A percentile compares a stretch with the other conserved stretches of the same genome.
phyloP scores from a whole-genome alignment of 2,329 filamentous ascomycete species.

The Thyridium curvatum region DNA sequence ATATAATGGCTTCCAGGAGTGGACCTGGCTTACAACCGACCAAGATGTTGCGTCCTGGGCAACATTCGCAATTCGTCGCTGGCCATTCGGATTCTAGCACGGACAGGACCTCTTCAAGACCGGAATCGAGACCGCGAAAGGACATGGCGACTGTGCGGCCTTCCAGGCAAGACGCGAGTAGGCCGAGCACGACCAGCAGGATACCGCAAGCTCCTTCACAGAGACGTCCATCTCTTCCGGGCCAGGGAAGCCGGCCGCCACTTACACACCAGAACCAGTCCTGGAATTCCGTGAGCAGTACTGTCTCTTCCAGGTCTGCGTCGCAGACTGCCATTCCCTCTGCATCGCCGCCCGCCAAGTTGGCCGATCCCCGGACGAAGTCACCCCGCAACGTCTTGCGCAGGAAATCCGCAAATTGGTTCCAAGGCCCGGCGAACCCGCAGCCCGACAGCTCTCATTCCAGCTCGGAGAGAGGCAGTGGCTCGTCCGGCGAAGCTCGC shows the following conservation, averaged over 20 bases:
- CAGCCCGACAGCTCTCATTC: slow-evolving; percentile 28
- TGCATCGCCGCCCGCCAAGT: slow-evolving; percentile 25
- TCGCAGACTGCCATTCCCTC: slow-evolving; percentile 22
- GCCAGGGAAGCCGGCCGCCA: slow-evolving; percentile 22
- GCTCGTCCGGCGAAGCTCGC: slow-evolving; percentile 33
- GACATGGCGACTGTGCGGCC: slow-evolving; percentile 7
- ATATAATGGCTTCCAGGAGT: too few species aligned
- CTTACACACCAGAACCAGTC: slow-evolving; percentile 36
- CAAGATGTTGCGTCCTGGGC: neutral
- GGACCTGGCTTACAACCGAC: too few species aligned
- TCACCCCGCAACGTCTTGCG: slow-evolving; percentile 36
- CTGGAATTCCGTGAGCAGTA: slow-evolving; percentile 29
- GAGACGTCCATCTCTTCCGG: slow-evolving; percentile 18
- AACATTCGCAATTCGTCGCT: too few species aligned
- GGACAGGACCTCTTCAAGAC: neutral
- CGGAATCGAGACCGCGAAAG: neutral
- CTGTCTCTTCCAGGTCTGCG: slow-evolving; percentile 21
- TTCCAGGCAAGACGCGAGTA: neutral
- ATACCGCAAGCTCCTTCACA: slow-evolving; percentile 29
- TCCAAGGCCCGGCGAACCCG: slow-evolving; percentile 29
- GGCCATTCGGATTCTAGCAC: too few species aligned
- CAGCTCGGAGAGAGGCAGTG: slow-evolving; percentile 16
- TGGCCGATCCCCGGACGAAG: slow-evolving; percentile 20
- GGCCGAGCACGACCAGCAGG: slow-evolving; percentile 22
- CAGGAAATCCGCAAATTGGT: slow-evolving; percentile 42